Percentiles rank a stretch among this genome's conserved stretches.
phyloP scores from a whole-genome alignment of 2,329 filamentous ascomycete genomes.

The Rosellinia necatrix region DNA sequence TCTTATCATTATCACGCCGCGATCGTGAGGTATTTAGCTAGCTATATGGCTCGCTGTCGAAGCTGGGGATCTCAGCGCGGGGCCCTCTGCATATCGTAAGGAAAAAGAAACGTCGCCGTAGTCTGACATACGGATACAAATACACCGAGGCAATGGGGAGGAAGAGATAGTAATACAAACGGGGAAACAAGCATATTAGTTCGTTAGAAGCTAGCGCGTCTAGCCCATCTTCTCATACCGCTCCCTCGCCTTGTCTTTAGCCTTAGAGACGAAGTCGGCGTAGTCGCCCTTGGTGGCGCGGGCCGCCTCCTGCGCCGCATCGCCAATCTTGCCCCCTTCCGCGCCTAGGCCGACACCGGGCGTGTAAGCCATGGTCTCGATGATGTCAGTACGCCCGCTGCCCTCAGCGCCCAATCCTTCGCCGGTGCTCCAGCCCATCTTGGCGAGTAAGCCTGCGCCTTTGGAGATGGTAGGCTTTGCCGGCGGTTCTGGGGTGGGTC shows the following conservation, averaged over 20 bases:
- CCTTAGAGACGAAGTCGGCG: constrained; percentile 65
- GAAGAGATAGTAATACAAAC: neutral
- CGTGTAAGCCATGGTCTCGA: constrained; percentile 67
- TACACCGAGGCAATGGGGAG: neutral
- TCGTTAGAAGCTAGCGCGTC: neutral
- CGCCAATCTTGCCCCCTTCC: constrained; percentile 70
- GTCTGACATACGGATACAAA: neutral
- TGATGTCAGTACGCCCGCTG: constrained; percentile 65
- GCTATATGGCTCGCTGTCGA: too few species aligned
- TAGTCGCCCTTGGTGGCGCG: constrained; percentile 65
- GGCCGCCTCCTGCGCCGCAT: constrained; percentile 67
- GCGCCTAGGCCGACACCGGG: constrained; percentile 73
- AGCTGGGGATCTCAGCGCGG: neutral
- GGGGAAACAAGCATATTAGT: neutral
- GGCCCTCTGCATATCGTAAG: neutral
- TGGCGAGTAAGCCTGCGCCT: constrained; percentile 69
- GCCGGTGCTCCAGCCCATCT: constrained; percentile 73
- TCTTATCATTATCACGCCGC: too few species aligned
- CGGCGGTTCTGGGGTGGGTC: constrained; percentile 44
- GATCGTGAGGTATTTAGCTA: too few species aligned
- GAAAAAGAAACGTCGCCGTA: neutral
- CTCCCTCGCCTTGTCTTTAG: constrained; percentile 69
- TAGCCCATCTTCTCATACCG: constrained; percentile 62
- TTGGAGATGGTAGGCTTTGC: constrained; percentile 56
- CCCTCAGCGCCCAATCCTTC: constrained; percentile 67